phyloP scores from a whole-genome alignment of 2,329 filamentous ascomycete genomes.

The Aspergillus phoenicis region DNA sequence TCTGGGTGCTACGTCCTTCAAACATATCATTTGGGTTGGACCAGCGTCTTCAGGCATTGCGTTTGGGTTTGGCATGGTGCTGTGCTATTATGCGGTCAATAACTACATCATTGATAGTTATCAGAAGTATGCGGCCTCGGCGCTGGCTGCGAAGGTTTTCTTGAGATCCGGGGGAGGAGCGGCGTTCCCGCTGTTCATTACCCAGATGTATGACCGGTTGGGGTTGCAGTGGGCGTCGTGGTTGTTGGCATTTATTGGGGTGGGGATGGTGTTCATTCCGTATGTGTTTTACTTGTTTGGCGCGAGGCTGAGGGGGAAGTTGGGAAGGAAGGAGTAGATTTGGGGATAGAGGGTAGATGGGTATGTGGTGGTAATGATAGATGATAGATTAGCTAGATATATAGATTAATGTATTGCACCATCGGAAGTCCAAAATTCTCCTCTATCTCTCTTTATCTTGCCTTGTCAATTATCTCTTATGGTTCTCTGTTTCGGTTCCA shows the following conservation, averaged over 20 bases:
- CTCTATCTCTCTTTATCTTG: too few relatives aligned
- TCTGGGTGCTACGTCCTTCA: slow-evolving; percentile 66
- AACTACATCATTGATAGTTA: slow-evolving; percentile 72
- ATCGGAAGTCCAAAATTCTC: too few relatives aligned
- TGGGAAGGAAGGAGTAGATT: neutral
- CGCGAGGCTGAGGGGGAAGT: slow-evolving; percentile 3
- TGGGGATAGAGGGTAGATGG: neutral
- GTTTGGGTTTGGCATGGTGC: slow-evolving; percentile 78
- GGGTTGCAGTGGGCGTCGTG: slow-evolving; percentile 73
- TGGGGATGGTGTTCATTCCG: slow-evolving; percentile 19
- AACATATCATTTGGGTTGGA: slow-evolving; percentile 55
- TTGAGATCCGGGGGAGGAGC: slow-evolving; percentile 66
- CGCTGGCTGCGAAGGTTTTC: slow-evolving; percentile 52
- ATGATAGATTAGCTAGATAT: neutral
- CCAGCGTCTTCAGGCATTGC: slow-evolving; percentile 63
- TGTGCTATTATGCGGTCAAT: slow-evolving; percentile 73
- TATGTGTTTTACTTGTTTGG: slow-evolving; percentile 18
- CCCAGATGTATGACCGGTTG: slow-evolving; percentile 72
- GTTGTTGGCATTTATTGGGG: slow-evolving; percentile 61
- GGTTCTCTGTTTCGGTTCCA: too few relatives aligned
- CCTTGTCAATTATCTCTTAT: too few relatives aligned
- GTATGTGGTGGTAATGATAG: neutral
- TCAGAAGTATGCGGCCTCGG: slow-evolving; percentile 45
- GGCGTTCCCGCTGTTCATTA: slow-evolving; percentile 71
- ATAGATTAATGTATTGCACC: neutral